Evolutionary conservation across 179 eudicot genomes (phyloP), one percentile per base, ranked within the genome.

Genomic region (Actinidia arguta): DNA sequence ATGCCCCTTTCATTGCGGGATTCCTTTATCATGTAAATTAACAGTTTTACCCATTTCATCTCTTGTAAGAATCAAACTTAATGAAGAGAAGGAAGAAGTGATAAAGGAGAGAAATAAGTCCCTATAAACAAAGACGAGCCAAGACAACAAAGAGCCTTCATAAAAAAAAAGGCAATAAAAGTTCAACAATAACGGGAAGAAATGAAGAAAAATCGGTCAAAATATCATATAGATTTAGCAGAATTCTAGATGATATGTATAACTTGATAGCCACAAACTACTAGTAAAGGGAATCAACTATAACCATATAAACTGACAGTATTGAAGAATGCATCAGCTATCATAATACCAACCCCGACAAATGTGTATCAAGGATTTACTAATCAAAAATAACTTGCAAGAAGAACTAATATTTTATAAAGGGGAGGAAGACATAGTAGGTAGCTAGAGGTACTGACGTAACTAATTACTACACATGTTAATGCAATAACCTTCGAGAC

Each of bases 401-500:
- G 61, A 27, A 17, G 10, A 76, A 51, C 10, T 10, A 20, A 80
- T 16, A 13, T 44, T 52, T 12, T 39, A 75, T 11, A 31, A 62
- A 14, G 31, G 42, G 56, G 54, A 64, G 27, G 31, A n/a, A 50
- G 36, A 31, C 44, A 82, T 17, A 50, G 10, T 31, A 8, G 17
- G 52, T 54, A 64, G 44, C 48, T 42, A 36, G 31, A 75, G 54
- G 68, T 16, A 44, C 17, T 8, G n/a, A 36, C 20, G 51, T 8
- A 55, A 70, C 25, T 70, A 17, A 16, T 59, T 48, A 61, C 56
- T 22, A 13, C 24, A 81, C 36, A 56, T 54, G 48, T 14, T 58
- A 51, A 85, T 73, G 39, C 48, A 39, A 25, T 76, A 81, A 97
- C 98, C 99, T 97, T 97, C 36, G 98, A 92, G 80, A 91, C 98